Evolutionary conservation across 345 rosid species (phyloP).

Genomic region (Lepidium aucheri): DNA sequence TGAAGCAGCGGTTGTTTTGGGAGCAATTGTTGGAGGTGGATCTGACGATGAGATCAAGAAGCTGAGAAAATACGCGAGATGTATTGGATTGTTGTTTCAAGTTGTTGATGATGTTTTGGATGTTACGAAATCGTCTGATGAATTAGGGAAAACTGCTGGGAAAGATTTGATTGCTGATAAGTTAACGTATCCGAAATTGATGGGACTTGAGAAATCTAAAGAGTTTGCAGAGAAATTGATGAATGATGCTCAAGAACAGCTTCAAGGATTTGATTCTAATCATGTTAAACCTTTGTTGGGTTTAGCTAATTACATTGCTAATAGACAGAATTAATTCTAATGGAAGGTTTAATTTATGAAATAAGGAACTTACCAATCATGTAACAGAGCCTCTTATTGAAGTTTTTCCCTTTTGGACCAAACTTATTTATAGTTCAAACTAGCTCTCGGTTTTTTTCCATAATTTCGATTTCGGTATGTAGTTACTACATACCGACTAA

Average conservation of each 20-base stretch:
- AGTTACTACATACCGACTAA: too few relatives aligned
- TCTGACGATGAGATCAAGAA: constrained; percentile 54
- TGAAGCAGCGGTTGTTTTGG: constrained; percentile 71
- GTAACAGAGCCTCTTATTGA: too few relatives aligned
- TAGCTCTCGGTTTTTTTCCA: too few relatives aligned
- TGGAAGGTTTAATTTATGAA: not conserved
- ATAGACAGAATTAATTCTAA: constrained; percentile 50
- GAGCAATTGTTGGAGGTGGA: constrained; percentile 76
- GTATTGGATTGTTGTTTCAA: constrained; percentile 71
- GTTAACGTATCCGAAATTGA: constrained; percentile 58
- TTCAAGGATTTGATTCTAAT: constrained; percentile 50
- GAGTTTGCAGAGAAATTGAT: constrained; percentile 50
- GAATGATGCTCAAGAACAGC: constrained; percentile 50
- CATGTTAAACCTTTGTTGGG: constrained; percentile 75
- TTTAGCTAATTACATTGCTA: constrained; percentile 69
- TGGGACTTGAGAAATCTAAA: constrained; percentile 61
- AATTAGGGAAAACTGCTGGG: constrained; percentile 79
- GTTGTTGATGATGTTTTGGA: constrained; percentile 64
- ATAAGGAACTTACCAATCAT: too few relatives aligned
- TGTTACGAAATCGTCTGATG: constrained; percentile 63
- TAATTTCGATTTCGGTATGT: too few relatives aligned
- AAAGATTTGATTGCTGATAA: constrained; percentile 74
- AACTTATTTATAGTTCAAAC: too few relatives aligned
- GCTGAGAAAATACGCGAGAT: constrained; percentile 55
- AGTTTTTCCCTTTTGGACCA: too few relatives aligned